phyloP scores from a whole-genome alignment of 208 protist genomes.

The Hexamita inflata region DNA sequence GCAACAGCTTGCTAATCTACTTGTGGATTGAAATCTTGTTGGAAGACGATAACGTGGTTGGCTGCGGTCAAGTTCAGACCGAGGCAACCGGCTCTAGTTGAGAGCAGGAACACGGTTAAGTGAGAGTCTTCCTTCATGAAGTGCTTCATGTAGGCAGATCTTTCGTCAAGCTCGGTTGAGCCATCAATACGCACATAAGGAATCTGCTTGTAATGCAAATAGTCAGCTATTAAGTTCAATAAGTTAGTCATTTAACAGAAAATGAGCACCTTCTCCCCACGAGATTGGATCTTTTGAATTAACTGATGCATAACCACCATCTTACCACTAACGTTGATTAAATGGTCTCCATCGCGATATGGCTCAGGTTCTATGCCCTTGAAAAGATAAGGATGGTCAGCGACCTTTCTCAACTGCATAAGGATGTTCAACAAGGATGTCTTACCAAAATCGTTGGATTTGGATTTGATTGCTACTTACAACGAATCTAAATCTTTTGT shows the following conservation, averaged over 20 bases:
- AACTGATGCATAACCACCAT: constrained; percentile 55
- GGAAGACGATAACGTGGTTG: constrained; percentile 97
- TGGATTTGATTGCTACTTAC: background rate
- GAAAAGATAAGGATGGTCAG: constrained; percentile 48
- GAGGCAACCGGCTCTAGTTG: constrained; percentile 81
- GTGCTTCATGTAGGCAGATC: constrained; percentile 35
- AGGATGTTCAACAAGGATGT: constrained; percentile 41
- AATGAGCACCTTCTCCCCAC: constrained; percentile 75
- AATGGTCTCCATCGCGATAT: constrained; percentile 21
- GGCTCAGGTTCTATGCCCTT: constrained; percentile 29
- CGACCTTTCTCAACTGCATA: constrained; percentile 43
- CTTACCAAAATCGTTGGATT: background rate
- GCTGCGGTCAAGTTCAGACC: constrained; percentile 94
- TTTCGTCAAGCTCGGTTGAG: background rate
- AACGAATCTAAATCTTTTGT: constrained; percentile 14
- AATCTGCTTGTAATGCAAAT: constrained; percentile 60
- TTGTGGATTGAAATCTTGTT: constrained; percentile 92
- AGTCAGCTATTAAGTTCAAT: constrained; percentile 84
- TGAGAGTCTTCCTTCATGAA: constrained; percentile 51
- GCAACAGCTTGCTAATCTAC: constrained; percentile 73
- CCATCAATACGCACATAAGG: constrained; percentile 50
- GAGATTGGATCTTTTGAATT: constrained; percentile 42
- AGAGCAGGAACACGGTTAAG: constrained; percentile 87
- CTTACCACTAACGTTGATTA: constrained; percentile 47
- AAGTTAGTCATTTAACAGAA: constrained; percentile 93